A percentile compares a stretch with the other conserved stretches of the same genome.
phyloP scores from a whole-genome alignment of 805 yeast genomes.

The Naumovozyma dairenensis region DNA sequence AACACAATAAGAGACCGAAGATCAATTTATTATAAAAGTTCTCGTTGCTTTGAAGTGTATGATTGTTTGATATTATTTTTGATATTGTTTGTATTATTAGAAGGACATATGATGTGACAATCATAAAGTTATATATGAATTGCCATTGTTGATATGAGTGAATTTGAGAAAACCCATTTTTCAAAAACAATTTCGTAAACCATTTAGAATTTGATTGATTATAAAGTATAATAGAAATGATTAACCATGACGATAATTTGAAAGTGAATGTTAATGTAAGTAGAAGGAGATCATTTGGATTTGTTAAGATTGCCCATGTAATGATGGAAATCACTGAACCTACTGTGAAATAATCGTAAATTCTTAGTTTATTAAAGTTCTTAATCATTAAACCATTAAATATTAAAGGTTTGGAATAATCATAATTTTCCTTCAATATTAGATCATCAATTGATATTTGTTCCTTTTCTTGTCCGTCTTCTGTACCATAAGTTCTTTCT shows the following conservation, averaged over 20 bases:
- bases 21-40: conserved; percentile 35
- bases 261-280: conserved; percentile 36
- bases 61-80: conserved; percentile 22
- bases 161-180: conserved; percentile 53
- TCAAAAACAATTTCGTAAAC: conserved; percentile 55
- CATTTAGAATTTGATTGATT: conserved; percentile 51
- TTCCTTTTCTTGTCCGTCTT: conserved; percentile 31
- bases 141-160: conserved; percentile 70
- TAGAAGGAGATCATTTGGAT: conserved; percentile 19
- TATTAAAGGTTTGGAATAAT: conserved; percentile 46
- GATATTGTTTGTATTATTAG: conserved; percentile 32
- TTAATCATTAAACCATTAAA: conserved; percentile 35
- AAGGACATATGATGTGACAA: conserved; percentile 50
- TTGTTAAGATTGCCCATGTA: conserved; percentile 24
- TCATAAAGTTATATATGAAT: conserved; percentile 42
- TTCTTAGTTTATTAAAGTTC: conserved; percentile 54
- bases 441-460: conserved; percentile 30
- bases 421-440: conserved; percentile 32
- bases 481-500: conserved; percentile 61
- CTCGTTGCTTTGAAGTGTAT: no score
- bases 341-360: conserved; percentile 49
- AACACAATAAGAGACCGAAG: conserved; percentile 44
- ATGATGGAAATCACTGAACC: conserved; percentile 36
- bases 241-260: conserved; percentile 41
- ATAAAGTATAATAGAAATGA: conserved; percentile 42